Base-by-base conservation (phyloP, 2,329 filamentous ascomycete species). In the Diplodia scrobiculata region DNA sequence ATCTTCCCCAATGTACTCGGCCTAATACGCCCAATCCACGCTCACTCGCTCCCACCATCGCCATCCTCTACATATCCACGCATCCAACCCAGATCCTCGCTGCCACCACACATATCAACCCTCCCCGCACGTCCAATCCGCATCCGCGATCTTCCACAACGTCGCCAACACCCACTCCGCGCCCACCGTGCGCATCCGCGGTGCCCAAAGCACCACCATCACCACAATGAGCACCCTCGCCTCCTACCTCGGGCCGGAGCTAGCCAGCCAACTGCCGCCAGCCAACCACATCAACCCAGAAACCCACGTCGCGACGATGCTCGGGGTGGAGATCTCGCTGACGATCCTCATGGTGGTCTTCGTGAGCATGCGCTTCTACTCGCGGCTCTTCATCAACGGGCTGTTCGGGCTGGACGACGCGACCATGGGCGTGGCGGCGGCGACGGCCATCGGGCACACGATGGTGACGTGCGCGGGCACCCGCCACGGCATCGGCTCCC, bases 391-490 rank as follows among this genome's bases (percentile, higher is more conserved):
- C 2, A 48, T 75, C 19, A 69, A 71, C 1, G 65, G 67, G 25
- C 72, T 71, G 3, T 67, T 75, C 13, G 72, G 73, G 4, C 32
- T 14, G 13, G 73, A 74, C 59, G 73, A 74, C 67, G 70, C 70
- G 55, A 65, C 70, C n/a, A 73, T 74, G 70, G 63, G 72, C 5
- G 32, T 70, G 1, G 72, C 72, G 21, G 69, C 71, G 68, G 11
- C 72, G 1, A 53, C 69, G 19, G 63, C 68, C 17, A n/a, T 62
- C 17, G 47, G 68, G 2, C 73, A 70, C 29, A 73, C 71, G 13
- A 66, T 73, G 10, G 71, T 74, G 68, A 69, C 71, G 19, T 71
- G 73, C 7, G 47, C 73, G 21, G 72, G 72, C 0, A 73, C 48
- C 2, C 10, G 11, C 7, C 73, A 71, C 27, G 72, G 72, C 21